Conservation (phyloP, 2,329 filamentous ascomycete species). For the Neofusicoccum parvum region DNA sequence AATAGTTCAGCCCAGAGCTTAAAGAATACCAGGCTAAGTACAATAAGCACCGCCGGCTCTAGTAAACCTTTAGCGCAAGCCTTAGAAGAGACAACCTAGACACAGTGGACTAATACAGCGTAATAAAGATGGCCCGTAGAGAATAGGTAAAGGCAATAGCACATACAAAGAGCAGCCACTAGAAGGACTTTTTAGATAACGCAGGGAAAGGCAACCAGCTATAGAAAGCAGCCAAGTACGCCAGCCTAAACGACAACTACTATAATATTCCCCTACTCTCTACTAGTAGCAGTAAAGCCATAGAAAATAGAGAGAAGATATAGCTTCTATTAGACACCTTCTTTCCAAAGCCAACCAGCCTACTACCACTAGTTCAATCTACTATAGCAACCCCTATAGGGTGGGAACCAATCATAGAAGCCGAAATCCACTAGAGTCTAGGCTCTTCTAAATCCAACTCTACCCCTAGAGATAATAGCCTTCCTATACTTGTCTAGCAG, state of each 20-base stretch:
- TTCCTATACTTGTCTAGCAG: not conserved
- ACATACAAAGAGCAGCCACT: too few species aligned
- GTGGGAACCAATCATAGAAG: not conserved
- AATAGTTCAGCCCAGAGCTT: not conserved
- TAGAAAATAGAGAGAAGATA: not conserved
- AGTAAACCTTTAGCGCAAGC: too few species aligned
- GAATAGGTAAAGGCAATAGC: too few species aligned
- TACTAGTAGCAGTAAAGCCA: not conserved
- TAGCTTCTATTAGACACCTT: slow-evolving; percentile 8
- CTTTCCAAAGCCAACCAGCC: not conserved
- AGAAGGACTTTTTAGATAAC: too few species aligned
- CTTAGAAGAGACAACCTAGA: too few species aligned
- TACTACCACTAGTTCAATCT: not conserved
- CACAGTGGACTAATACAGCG: too few species aligned
- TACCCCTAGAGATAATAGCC: not conserved
- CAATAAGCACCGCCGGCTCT: too few species aligned
- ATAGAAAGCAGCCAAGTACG: too few species aligned
- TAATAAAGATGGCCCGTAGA: too few species aligned
- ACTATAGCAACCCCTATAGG: not conserved
- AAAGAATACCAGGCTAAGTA: slow-evolving; percentile 4
- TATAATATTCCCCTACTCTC: not conserved
- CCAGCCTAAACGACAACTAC: not conserved
- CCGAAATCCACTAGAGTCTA: not conserved
- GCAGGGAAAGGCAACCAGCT: too few species aligned
- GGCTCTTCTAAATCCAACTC: not conserved